phyloP scores from a whole-genome alignment of 1,284 basidiomycete species.

The Pascua guehoae region DNA sequence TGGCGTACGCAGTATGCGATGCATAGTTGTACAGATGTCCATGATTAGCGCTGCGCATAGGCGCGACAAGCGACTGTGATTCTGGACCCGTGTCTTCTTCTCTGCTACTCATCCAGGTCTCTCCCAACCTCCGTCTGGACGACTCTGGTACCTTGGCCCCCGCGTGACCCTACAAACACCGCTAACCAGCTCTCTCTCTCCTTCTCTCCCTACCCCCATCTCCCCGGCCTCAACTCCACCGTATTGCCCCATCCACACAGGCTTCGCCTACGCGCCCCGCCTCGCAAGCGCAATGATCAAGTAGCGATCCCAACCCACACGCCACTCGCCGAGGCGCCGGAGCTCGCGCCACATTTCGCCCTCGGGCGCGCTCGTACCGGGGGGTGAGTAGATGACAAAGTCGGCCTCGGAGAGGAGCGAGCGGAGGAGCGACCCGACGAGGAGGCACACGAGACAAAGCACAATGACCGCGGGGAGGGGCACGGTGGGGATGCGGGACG shows the following conservation, averaged over 20 bases:
- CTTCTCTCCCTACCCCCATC: no score
- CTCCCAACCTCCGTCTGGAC: no score
- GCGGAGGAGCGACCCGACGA: slow-evolving; percentile 83
- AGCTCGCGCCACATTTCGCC: slow-evolving; percentile 74
- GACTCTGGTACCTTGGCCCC: no score
- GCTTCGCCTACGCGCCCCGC: slow-evolving; percentile 7
- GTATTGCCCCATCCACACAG: no score
- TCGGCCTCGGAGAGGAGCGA: slow-evolving; percentile 78
- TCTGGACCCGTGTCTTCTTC: not conserved
- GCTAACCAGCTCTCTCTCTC: no score
- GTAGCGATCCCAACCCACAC: slow-evolving; percentile 37
- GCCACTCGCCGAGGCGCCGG: slow-evolving; percentile 64
- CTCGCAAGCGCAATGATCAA: slow-evolving; percentile 54
- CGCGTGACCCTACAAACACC: no score
- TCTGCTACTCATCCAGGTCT: no score
- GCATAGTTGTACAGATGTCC: slow-evolving; percentile 16
- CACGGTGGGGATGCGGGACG: slow-evolving; percentile 28
- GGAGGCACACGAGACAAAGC: slow-evolving; percentile 78
- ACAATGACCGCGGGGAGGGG: slow-evolving; percentile 59
- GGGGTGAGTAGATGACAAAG: slow-evolving; percentile 72
- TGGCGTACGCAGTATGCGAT: not conserved
- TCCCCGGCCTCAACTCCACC: no score
- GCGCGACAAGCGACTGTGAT: not conserved
- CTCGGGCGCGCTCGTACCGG: slow-evolving; percentile 46
- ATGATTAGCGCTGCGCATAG: not conserved